Conservation (phyloP, 805 yeast species). For the Candida dajiaensis region DNA sequence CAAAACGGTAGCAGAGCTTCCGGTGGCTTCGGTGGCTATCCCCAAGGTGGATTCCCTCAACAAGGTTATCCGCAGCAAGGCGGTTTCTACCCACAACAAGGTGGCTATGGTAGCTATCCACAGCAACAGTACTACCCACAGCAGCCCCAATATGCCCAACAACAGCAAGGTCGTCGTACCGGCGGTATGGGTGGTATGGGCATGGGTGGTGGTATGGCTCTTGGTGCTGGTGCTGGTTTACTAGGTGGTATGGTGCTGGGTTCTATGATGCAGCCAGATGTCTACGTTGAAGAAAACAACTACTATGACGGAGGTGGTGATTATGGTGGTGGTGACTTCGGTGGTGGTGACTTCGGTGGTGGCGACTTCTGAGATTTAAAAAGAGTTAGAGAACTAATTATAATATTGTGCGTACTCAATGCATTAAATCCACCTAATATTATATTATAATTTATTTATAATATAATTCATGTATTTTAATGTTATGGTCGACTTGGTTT, state of each 20-base stretch:
- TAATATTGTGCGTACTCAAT: too few relatives aligned
- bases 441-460: too few relatives aligned
- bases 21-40: constrained; percentile 6
- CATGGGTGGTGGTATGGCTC: constrained; percentile 16
- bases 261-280: constrained; percentile 21
- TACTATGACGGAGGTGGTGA: constrained; percentile 25
- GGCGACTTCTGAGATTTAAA: constrained; percentile 11
- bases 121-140: constrained; percentile 26
- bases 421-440: too few relatives aligned
- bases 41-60: constrained; percentile 16
- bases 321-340: constrained; percentile 33
- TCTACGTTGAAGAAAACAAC: constrained; percentile 18
- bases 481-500: too few relatives aligned
- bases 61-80: constrained; percentile 11
- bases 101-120: constrained; percentile 13
- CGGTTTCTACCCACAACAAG: constrained; percentile 1
- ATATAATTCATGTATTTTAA: too few relatives aligned
- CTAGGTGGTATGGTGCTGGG: constrained; percentile 27
- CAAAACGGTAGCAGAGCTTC: constrained; percentile 13
- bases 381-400: background rate
- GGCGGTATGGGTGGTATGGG: constrained; percentile 27
- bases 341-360: constrained; percentile 20
- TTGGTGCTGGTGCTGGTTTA: constrained; percentile 26
- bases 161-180: constrained; percentile 27
- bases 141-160: constrained; percentile 23